Evolutionary conservation across 129 eudicot genomes (phyloP).

Genomic region (Smallanthus sonchifolius): DNA sequence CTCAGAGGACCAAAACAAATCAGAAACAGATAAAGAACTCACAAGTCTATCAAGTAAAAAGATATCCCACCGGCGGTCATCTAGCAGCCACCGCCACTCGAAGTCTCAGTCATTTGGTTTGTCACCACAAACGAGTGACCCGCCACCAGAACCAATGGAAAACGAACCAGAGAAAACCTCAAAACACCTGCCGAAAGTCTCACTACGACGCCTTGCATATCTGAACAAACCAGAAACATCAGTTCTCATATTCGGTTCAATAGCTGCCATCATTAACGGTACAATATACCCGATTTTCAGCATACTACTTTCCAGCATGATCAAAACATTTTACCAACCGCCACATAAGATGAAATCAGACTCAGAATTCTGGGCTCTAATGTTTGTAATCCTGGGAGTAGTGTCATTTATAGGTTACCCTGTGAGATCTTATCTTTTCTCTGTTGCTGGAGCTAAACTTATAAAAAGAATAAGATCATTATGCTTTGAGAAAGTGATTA

Average conservation of each 20-base stretch:
- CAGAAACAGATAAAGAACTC: constrained; percentile 12
- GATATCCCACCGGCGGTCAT: constrained; percentile 36
- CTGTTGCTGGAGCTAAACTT: constrained; percentile 74
- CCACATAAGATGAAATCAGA: constrained; percentile 50
- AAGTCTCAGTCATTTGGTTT: constrained; percentile 44
- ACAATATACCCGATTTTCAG: constrained; percentile 60
- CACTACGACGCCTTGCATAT: constrained; percentile 59
- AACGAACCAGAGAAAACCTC: constrained; percentile 7
- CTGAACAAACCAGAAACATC: constrained; percentile 91
- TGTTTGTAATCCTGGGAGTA: constrained; percentile 57
- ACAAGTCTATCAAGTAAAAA: constrained; percentile 5
- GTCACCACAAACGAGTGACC: constrained; percentile 23
- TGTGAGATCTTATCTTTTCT: constrained; percentile 55
- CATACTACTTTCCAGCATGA: constrained; percentile 55
- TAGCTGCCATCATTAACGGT: constrained; percentile 64
- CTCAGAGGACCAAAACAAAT: constrained; percentile 15
- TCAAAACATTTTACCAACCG: constrained; percentile 58
- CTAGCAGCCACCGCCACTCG: constrained; percentile 60
- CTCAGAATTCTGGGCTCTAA: constrained; percentile 67
- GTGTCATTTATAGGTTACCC: constrained; percentile 61
- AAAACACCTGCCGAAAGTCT: constrained; percentile 47
- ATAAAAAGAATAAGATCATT: constrained; percentile 58
- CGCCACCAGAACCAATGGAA: constrained; percentile 20
- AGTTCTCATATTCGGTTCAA: constrained; percentile 48
- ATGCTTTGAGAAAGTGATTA: constrained; percentile 70